Base-by-base conservation (phyloP, 805 yeast genomes). In the Barnettozyma sucrosica region DNA sequence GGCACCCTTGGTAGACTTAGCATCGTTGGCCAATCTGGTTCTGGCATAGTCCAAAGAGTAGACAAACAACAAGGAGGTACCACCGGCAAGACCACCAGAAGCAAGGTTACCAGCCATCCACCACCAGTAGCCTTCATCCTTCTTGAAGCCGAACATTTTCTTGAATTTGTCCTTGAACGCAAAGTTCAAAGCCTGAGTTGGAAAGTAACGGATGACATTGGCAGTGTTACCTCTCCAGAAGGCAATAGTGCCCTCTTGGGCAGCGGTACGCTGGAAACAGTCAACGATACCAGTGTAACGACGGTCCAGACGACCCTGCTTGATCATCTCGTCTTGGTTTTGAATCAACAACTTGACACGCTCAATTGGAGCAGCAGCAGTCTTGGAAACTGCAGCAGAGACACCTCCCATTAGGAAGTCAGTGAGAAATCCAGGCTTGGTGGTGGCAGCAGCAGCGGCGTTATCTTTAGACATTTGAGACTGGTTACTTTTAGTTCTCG, bases 201-300 rank as follows among this genome's bases (percentile, higher is more conserved):
- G 97, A 95, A 89, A 89, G 83, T 90, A 89, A 81, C 97, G 87
- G 79, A 89, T 84, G 70, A 89, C 97, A 77, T 89, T 89, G 66
- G 97, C 97, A 59, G 97, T 90, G 90, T 89, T 89, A 82, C 97
- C 97, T 85, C 97, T 85, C 97, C 97, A 89, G 92, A 89, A 89
- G 57, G 97, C 76, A 60, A 75, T 78, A 56, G 86, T 66, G 82
- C 97, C 97, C 79, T 89, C 97, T 62, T 85, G 88, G 62, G 86
- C 84, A 59, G 90, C 84, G 61, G 97, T 90, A 81, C 97, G 86
- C 66, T 70, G 80, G 95, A 90, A 89, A 79, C 96, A 88, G 69
- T 89, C 97, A 56, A 63, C 75, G 59, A 89, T 90, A 86, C 97
- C 97, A 60, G 75, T 80, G 83, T 90, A 89, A 70, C 77, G 82